Conservation (phyloP, 306 rosid genomes). For the Prunus kanzakura region DNA sequence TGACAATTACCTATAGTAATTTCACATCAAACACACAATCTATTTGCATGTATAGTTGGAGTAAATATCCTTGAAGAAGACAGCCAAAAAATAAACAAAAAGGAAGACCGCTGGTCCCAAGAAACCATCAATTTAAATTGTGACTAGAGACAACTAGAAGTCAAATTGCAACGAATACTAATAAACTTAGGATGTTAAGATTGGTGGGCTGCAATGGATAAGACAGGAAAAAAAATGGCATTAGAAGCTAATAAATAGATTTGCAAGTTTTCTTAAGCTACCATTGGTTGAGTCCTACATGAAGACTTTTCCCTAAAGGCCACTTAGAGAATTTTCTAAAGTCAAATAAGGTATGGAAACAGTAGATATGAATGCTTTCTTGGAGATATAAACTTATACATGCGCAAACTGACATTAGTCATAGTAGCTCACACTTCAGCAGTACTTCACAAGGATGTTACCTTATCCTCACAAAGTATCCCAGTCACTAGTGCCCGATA, state of each 20-base stretch:
- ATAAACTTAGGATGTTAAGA: background rate
- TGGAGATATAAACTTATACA: background rate
- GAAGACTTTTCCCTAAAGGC: background rate
- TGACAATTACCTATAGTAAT: slow-evolving; percentile 53
- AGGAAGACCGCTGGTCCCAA: background rate
- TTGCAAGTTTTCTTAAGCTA: background rate
- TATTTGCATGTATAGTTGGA: background rate
- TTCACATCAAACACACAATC: background rate
- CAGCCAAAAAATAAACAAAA: background rate
- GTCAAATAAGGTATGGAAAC: background rate
- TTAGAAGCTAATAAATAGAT: background rate
- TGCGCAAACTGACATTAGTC: background rate
- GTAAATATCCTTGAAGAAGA: background rate
- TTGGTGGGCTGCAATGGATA: background rate
- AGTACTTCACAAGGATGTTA: slow-evolving; percentile 21
- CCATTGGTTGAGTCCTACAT: background rate
- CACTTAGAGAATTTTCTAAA: background rate
- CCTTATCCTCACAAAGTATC: slow-evolving; percentile 67
- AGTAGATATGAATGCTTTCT: background rate
- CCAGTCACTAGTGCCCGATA: slow-evolving; percentile 80
- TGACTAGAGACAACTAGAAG: background rate
- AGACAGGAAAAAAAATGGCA: background rate
- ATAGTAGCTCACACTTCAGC: background rate
- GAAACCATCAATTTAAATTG: background rate
- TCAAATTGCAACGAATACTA: background rate